Conservation (phyloP, 768 basidiomycete genomes). For the Favolaschia claudopus region DNA sequence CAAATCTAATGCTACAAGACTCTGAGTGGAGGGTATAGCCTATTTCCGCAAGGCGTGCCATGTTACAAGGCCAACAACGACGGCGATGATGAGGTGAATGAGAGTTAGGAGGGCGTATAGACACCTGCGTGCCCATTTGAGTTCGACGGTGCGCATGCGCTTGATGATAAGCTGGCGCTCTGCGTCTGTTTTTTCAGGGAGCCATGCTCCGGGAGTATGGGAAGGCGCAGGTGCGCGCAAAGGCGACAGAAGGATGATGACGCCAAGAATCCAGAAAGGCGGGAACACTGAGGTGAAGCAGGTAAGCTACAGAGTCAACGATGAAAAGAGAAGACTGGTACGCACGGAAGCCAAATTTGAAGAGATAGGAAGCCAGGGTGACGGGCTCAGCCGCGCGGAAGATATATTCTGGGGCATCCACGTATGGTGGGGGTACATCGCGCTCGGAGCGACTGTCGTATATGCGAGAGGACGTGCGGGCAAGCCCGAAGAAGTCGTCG, state of each 20-base stretch:
- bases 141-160: slow-evolving; percentile 54
- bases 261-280: slow-evolving; percentile 68
- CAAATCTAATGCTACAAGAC: slow-evolving; percentile 11
- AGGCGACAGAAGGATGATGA: slow-evolving; percentile 62
- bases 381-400: slow-evolving; percentile 53
- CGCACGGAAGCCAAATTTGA: slow-evolving; percentile 71
- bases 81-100: slow-evolving; percentile 43
- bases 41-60: slow-evolving; percentile 41
- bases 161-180: slow-evolving; percentile 56
- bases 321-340: slow-evolving; percentile 9
- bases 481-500: slow-evolving; percentile 44
- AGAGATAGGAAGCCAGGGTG: slow-evolving; percentile 66
- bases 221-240: slow-evolving; percentile 49
- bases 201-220: slow-evolving; percentile 51
- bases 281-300: slow-evolving; percentile 56
- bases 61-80: slow-evolving; percentile 39
- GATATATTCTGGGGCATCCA: slow-evolving; percentile 44
- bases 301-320: slow-evolving; percentile 1
- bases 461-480: slow-evolving; percentile 22
- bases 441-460: slow-evolving; percentile 51
- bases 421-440: slow-evolving; percentile 50
- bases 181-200: slow-evolving; percentile 60
- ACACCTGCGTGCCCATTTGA: slow-evolving; percentile 66
- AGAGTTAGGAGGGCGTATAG: slow-evolving; percentile 60
- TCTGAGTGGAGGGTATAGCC: background rate